phyloP scores from a whole-genome alignment of 2,329 filamentous ascomycete genomes.

The Periglandula ipomoeae region DNA sequence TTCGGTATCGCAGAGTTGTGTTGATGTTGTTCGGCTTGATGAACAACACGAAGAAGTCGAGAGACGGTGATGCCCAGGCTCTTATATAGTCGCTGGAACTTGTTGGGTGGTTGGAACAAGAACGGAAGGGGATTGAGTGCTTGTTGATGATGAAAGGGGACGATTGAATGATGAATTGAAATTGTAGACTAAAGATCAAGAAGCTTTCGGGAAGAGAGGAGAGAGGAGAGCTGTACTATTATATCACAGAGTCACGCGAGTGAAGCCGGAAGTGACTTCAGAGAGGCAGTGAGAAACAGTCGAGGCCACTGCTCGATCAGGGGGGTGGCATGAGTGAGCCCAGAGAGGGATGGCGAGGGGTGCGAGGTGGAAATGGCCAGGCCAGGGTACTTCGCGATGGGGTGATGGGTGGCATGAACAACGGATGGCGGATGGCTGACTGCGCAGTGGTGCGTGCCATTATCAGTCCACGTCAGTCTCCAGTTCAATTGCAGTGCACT shows the following conservation, averaged over 20 bases:
- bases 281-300: background rate
- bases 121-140: background rate
- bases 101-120: background rate
- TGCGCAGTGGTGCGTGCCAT: background rate
- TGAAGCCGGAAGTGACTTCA: conserved; percentile 14
- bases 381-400: too few species aligned
- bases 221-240: conserved; percentile 12
- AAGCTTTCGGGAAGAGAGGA: background rate
- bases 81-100: background rate
- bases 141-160: conserved; percentile 4
- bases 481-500: too few species aligned
- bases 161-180: conserved; percentile 5
- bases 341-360: background rate
- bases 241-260: conserved; percentile 16
- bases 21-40: background rate
- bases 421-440: conserved; percentile 1
- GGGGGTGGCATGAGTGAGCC: background rate
- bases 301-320: background rate
- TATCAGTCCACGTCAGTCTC: too few species aligned
- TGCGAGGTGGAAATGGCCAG: too few species aligned
- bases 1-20: too few species aligned
- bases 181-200: background rate
- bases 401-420: background rate
- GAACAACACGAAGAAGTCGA: background rate
- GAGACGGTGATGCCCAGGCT: background rate